A percentile compares a stretch with the other conserved stretches of the same genome.
phyloP scores from a whole-genome alignment of 2,329 filamentous ascomycete genomes.

The Paecilomyces fulvus region DNA sequence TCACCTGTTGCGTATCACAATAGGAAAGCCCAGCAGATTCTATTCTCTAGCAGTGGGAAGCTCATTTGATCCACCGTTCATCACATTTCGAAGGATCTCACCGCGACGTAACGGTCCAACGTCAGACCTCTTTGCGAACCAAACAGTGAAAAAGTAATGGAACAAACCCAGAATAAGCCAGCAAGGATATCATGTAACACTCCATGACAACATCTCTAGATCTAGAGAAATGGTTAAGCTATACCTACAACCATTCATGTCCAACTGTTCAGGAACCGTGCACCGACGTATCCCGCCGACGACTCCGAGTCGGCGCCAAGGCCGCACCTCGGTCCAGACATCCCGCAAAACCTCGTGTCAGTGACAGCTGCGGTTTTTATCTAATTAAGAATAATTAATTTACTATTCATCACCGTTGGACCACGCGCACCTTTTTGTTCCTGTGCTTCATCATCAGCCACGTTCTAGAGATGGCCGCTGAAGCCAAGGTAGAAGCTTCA shows the following conservation, averaged over 20 bases:
- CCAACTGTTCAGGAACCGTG: neutral
- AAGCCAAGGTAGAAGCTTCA: slow-evolving; percentile 4
- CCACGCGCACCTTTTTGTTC: neutral
- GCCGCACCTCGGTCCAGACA: slow-evolving; percentile 1
- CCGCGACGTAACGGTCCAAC: neutral
- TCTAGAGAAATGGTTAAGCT: neutral
- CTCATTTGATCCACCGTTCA: neutral
- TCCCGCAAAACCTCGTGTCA: neutral
- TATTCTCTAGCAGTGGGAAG: neutral
- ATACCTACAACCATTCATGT: neutral
- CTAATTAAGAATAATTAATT: neutral
- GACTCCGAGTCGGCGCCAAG: neutral
- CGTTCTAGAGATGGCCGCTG: slow-evolving; percentile 12
- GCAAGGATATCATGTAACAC: too few relatives aligned
- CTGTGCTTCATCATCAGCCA: neutral
- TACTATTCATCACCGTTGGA: neutral
- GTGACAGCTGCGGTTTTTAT: neutral
- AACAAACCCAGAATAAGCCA: too few relatives aligned
- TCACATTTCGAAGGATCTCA: neutral
- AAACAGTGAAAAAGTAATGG: neutral
- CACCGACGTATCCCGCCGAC: neutral
- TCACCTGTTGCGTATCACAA: neutral
- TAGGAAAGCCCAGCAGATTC: neutral
- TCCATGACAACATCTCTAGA: neutral
- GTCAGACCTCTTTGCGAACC: neutral